phyloP scores from a whole-genome alignment of 2,329 filamentous ascomycete species.

The Aspergillus transmontanensis region DNA sequence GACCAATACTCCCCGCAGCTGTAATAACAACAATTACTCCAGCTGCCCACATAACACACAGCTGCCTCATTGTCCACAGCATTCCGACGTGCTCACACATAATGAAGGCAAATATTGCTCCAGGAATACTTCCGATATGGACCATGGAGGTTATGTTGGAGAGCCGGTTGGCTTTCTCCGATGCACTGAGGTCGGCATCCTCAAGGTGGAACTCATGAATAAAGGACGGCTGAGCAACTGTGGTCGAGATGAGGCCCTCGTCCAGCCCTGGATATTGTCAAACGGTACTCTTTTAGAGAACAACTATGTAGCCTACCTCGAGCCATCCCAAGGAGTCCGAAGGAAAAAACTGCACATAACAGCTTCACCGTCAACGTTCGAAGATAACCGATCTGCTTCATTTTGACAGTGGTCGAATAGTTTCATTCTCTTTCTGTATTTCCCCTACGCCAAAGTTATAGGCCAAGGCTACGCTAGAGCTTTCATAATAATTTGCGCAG shows the following conservation, averaged over 20 bases:
- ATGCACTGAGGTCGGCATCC: constrained; percentile 10
- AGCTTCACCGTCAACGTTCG: constrained; percentile 6
- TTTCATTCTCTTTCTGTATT: background rate
- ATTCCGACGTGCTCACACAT: constrained; percentile 31
- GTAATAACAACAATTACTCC: constrained; percentile 38
- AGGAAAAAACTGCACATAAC: constrained; percentile 17
- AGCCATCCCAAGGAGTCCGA: constrained; percentile 19
- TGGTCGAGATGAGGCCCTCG: constrained; percentile 26
- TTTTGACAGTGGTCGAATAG: background rate
- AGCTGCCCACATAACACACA: constrained; percentile 22
- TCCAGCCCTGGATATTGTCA: constrained; percentile 19
- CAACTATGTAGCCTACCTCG: constrained; percentile 12
- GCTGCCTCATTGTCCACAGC: constrained; percentile 26
- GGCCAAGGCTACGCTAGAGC: background rate
- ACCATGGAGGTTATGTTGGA: constrained; percentile 46
- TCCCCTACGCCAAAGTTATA: background rate
- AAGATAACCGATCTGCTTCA: background rate
- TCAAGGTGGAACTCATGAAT: constrained; percentile 18
- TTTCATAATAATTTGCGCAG: background rate
- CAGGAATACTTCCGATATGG: constrained; percentile 41
- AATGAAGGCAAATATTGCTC: constrained; percentile 35
- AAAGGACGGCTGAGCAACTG: constrained; percentile 23
- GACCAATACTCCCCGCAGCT: constrained; percentile 30
- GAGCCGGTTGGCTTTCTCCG: constrained; percentile 33
- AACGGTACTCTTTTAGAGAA: background rate